These are phyloP conservation scores for Beverwykella pulmonaria DNA, from an alignment of 495 filamentous ascomycete species.

Conservation along the genomic window DNA sequence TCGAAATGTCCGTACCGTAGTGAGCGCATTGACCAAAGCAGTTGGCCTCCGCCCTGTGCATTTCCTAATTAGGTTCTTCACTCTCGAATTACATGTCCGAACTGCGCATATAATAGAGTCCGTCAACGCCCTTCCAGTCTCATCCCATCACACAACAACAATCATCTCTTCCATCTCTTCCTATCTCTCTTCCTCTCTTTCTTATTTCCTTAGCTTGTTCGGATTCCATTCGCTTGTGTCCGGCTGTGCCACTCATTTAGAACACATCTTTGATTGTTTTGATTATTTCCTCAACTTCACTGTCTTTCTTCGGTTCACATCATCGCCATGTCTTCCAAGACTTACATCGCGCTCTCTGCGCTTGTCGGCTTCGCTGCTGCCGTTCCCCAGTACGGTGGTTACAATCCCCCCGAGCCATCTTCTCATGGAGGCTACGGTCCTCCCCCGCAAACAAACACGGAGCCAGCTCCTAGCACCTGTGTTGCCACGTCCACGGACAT, in stretches of 20 bases:
- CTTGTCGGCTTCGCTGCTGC: conserved; percentile 12
- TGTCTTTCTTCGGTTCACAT: not conserved
- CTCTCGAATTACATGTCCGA: not conserved
- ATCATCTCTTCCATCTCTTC: not conserved
- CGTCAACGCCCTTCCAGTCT: not conserved
- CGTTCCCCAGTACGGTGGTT: conserved; percentile 8
- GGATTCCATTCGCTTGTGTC: conserved; percentile 1
- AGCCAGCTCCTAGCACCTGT: not conserved
- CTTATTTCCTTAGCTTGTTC: not conserved
- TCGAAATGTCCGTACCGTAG: not conserved
- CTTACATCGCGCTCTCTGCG: conserved; percentile 13
- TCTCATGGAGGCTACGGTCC: not conserved
- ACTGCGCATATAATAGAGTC: not conserved
- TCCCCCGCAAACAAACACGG: not conserved
- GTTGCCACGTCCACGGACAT: not conserved
- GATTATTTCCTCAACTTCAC: conserved; percentile 4
- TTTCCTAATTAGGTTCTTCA: not conserved
- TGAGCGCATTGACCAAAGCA: not conserved
- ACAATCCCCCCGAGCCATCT: not conserved
- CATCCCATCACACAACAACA: not conserved
- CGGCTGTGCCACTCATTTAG: conserved; percentile 2
- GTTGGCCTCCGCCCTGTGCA: not conserved
- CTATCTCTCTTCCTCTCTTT: not conserved
- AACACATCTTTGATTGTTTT: conserved; percentile 1
- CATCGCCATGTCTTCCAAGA: conserved; percentile 13